Conservation (phyloP, 2,329 filamentous ascomycete species). For the Penicillium sp. region DNA sequence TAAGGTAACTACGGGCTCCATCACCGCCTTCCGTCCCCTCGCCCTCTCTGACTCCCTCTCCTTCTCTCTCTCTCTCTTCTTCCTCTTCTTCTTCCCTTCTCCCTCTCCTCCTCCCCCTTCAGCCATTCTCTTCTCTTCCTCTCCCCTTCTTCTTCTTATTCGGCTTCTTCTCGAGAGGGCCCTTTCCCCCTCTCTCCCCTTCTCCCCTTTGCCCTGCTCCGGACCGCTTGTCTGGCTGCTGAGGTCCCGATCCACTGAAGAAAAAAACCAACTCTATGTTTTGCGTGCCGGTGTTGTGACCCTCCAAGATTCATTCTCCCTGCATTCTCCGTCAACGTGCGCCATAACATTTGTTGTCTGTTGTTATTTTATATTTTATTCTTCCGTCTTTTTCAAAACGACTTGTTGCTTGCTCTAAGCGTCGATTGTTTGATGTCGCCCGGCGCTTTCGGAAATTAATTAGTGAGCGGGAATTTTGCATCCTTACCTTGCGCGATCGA, state of each 20-base stretch:
- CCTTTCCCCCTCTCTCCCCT: not conserved
- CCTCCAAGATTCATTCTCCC: not conserved
- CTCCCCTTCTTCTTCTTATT: not conserved
- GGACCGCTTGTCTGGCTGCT: too few relatives aligned
- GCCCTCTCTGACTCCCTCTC: not conserved
- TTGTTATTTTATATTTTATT: not conserved
- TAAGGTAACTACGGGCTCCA: not conserved
- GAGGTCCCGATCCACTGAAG: not conserved
- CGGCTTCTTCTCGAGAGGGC: not conserved
- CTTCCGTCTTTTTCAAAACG: not conserved
- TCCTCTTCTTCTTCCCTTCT: not conserved
- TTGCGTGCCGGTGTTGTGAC: not conserved
- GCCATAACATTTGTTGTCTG: not conserved
- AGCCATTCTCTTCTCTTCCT: not conserved
- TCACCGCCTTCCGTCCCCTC: slow-evolving; percentile 2
- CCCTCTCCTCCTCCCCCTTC: not conserved
- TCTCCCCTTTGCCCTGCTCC: not conserved
- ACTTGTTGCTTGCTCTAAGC: not conserved
- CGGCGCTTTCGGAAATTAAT: slow-evolving; percentile 8
- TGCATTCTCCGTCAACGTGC: not conserved
- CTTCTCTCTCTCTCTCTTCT: not conserved
- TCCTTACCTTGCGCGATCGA: slow-evolving; percentile 12
- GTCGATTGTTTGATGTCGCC: not conserved
- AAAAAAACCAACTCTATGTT: not conserved
- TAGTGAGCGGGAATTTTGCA: slow-evolving; percentile 14